A percentile compares a stretch with the other conserved stretches of the same genome.
Evolutionary conservation across 164 flowering plant species (phyloP).

Genomic region (Warburgia ugandensis): DNA sequence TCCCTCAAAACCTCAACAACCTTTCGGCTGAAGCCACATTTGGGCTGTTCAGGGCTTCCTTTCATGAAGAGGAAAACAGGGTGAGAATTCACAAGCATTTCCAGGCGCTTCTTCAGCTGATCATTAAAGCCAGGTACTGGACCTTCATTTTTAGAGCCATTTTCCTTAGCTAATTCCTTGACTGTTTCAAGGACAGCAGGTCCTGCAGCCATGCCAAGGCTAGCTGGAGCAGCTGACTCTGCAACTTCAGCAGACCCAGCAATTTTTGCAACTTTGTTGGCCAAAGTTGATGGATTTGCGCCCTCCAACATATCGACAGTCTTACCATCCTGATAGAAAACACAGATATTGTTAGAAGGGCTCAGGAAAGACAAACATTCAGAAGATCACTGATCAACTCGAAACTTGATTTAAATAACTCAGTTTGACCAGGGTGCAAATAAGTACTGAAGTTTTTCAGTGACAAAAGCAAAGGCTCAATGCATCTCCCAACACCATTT

Average conservation of each 20-base stretch:
- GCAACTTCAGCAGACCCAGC: conserved; percentile 44
- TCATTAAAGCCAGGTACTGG: conserved; percentile 24
- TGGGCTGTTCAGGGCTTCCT: conserved; percentile 78
- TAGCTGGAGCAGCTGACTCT: conserved; percentile 80
- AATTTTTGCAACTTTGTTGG: conserved; percentile 81
- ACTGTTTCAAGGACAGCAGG: conserved; percentile 68
- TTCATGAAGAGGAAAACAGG: conserved; percentile 90
- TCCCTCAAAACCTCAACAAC: conserved; percentile 67
- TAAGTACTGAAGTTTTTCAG: too few species aligned
- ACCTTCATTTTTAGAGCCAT: conserved; percentile 25
- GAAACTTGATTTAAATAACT: neutral
- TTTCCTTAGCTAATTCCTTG: conserved; percentile 45
- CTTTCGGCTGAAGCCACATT: conserved; percentile 84
- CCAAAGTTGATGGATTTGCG: conserved; percentile 87
- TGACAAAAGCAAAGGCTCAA: too few species aligned
- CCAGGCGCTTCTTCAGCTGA: conserved; percentile 39
- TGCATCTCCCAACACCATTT: too few species aligned
- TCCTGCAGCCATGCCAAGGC: conserved; percentile 90
- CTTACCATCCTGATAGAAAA: conserved; percentile 60
- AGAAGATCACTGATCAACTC: neutral
- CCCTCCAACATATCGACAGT: conserved; percentile 75
- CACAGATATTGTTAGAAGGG: neutral
- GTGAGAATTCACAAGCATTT: conserved; percentile 56
- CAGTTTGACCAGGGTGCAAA: too few species aligned
- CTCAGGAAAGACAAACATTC: neutral